Evolutionary conservation across 2,329 filamentous ascomycete genomes (phyloP).

Genomic region (Paramyrothecium sp.): DNA sequence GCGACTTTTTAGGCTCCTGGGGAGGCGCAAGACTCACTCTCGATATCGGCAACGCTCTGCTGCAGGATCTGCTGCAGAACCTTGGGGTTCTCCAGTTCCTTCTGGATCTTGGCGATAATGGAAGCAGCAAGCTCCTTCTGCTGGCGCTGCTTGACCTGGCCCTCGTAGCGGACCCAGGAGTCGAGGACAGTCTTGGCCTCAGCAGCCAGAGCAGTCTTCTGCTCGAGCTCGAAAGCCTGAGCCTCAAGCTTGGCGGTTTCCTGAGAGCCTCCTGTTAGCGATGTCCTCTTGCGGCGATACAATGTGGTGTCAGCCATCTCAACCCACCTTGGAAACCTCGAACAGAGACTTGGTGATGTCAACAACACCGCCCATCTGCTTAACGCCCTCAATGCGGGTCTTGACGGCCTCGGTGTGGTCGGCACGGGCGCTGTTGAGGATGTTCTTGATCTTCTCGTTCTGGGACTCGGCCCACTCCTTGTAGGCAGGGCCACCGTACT

Average conservation of each 20-base stretch:
- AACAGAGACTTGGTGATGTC: constrained; percentile 97
- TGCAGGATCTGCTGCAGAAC: constrained; percentile 94
- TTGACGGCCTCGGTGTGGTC: constrained; percentile 97
- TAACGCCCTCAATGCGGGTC: constrained; percentile 87
- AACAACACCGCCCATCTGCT: constrained; percentile 92
- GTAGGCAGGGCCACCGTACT: constrained; percentile 92
- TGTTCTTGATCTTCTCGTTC: constrained; percentile 88
- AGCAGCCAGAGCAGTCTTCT: constrained; percentile 84
- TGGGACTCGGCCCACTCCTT: constrained; percentile 87
- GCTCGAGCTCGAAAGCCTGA: constrained; percentile 94
- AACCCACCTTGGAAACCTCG: constrained; percentile 89
- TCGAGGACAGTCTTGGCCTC: constrained; percentile 96
- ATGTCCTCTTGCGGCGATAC: constrained; percentile 5
- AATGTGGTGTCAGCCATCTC: constrained; percentile 7
- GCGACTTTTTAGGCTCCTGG: not conserved
- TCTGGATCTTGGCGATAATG: constrained; percentile 96
- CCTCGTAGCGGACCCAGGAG: constrained; percentile 98
- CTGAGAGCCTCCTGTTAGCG: constrained; percentile 40
- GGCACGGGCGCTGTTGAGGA: constrained; percentile 89
- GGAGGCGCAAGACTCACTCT: constrained; percentile 61
- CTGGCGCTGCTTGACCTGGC: constrained; percentile 98
- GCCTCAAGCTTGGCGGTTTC: constrained; percentile 97
- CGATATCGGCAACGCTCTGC: constrained; percentile 93
- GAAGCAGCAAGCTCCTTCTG: constrained; percentile 91
- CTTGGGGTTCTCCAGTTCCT: constrained; percentile 98